Evolutionary conservation across 1,139 yeast species (phyloP), one percentile per base, ranked within the genome.

Genomic region (Starmera stellimalicola): DNA sequence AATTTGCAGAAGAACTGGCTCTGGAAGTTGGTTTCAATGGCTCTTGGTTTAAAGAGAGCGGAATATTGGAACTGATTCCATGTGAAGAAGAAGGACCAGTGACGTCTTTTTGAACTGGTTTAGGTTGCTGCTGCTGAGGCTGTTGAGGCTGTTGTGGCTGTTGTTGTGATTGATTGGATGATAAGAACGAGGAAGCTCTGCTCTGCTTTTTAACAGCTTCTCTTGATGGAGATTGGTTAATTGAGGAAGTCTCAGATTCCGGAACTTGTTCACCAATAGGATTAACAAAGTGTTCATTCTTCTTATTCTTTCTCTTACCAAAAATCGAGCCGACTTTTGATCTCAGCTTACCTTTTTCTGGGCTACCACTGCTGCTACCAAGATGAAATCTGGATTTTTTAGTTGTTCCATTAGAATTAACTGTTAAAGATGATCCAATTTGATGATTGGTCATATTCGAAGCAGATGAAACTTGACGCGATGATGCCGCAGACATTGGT

Each of bases 311-410:
- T 49, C 73, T 76, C 44, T 82, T 72, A 29, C 81, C 78, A 54
- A 87, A 81, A 39, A 87, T 77, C 0, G 95, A 84, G 14, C 95
- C 95, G 27, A 87, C 87, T 52, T 66, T 77, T 6, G 94, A 81
- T 52, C 77, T 75, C 49, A 87, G 60, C 41, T 70, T 74, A 29
- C 51, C 50, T 41, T 56, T 60, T 20, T 54, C 12, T 22, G 11
- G 14, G 11, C 14, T 4, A 22, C 25, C 25, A 22, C 25, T 22
- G 11, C 19, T 27, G 9, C 54, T 22, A 49, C 40, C 6, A 26
- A 22, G 32, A 49, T 48, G 31, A 49, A 48, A 6, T 34, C 27
- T 16, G 51, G 20, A 30, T 24, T 32, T 17, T 24, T 17, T 15
- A 22, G 14, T 14, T n/a, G 11, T 22, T 6, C 3, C 12, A 7